Evolutionary conservation across 2,329 filamentous ascomycete genomes (phyloP), one percentile per base, ranked within the genome.

Genomic region (Beauveria sp.): DNA sequence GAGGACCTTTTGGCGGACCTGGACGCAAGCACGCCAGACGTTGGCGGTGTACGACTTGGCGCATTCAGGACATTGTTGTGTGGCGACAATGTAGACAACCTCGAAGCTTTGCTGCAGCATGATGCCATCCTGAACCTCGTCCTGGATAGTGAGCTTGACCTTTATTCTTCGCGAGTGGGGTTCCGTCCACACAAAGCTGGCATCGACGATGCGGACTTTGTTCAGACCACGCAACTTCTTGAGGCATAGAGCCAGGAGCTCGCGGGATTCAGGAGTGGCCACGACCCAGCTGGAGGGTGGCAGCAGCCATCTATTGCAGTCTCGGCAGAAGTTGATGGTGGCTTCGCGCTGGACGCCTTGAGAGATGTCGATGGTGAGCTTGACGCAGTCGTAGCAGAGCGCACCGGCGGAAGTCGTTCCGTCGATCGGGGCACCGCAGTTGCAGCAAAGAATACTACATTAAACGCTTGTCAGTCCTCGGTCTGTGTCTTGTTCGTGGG

Each of bases 181-280:
- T 76, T 99, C 95, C 1, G 95, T 99, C 95, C 95, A 99, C 72
- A 98, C 90, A 73, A 98, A 99, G 69, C 87, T 90, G 52, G 95
- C 95, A 73, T 99, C 95, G 70, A 97, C 93, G 70, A 99, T 95
- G 64, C 95, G 85, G 67, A 96, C 90, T 79, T 95, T 96, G 73
- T 88, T 86, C 65, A 99, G 78, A 34, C 93, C 93, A 66, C 90
- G 83, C 65, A 99, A 77, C 75, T 95, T 96, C 72, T 91, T 88
- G 67, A 99, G 80, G 75, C 95, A 99, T 52, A 99, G 79, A 6
- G 95, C 93, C 59, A 99, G 83, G 62, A 99, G 82, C 78, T 99
- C 95, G 76, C 93, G 87, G 49, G 91, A 96, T 76, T 99, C 95
- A 61, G 85, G 91, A 22, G 83, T 76, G 24, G 95, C 95, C 53